Evolutionary conservation across 805 yeast genomes (phyloP).

Genomic region (Cyberlindnera sargentensis): DNA sequence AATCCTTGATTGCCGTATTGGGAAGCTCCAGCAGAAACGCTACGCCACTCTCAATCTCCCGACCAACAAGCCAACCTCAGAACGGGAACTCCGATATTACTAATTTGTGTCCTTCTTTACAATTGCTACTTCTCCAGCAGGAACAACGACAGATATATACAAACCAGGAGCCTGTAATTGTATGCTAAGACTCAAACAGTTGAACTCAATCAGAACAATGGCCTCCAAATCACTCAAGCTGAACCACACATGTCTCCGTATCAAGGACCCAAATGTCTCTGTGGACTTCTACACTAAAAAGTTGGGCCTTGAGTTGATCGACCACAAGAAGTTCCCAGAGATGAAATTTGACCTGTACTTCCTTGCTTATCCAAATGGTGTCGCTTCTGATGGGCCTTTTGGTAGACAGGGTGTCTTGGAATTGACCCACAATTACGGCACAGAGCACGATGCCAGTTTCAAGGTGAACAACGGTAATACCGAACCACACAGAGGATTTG

Average conservation of each 20-base stretch:
- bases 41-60: too few relatives aligned
- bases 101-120: neutral
- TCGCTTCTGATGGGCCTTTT: constrained; percentile 10
- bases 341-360: constrained; percentile 61
- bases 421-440: constrained; percentile 74
- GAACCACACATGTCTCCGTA: constrained; percentile 74
- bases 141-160: neutral
- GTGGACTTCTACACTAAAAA: constrained; percentile 65
- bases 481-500: constrained; percentile 84
- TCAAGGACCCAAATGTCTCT: constrained; percentile 72
- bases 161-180: neutral
- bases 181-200: too few relatives aligned
- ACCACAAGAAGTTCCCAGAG: constrained; percentile 44
- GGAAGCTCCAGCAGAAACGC: too few relatives aligned
- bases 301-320: constrained; percentile 65
- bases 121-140: neutral
- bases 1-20: too few relatives aligned
- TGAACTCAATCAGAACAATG: constrained; percentile 4
- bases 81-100: too few relatives aligned
- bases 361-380: constrained; percentile 35
- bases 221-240: constrained; percentile 24
- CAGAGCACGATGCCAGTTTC: constrained; percentile 50
- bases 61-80: too few relatives aligned
- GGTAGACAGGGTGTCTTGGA: constrained; percentile 62
- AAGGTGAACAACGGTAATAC: constrained; percentile 74